Conservation (phyloP, 164 flowering plant genomes). For the Tetrastigma voinierianum region DNA sequence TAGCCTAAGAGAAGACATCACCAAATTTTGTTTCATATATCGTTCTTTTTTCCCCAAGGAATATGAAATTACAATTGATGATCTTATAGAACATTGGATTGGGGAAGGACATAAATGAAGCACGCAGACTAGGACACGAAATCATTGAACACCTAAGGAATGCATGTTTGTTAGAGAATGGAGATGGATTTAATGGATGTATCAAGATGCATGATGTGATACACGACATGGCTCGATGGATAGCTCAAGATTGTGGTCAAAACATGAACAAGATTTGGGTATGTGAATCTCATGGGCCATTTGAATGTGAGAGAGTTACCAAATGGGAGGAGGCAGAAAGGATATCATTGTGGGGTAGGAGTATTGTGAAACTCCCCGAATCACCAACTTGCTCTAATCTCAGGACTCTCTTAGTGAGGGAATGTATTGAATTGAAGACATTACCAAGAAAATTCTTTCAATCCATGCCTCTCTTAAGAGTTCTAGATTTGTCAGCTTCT, state of each 20-base stretch:
- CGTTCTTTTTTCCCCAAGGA: constrained; percentile 4
- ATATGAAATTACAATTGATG: neutral
- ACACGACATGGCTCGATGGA: constrained; percentile 21
- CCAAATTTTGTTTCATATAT: constrained; percentile 15
- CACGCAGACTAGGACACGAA: neutral
- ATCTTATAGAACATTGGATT: constrained; percentile 5
- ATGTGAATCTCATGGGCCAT: neutral
- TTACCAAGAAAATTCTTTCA: neutral
- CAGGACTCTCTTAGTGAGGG: constrained; percentile 1
- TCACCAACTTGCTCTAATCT: neutral
- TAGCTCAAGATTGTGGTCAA: neutral
- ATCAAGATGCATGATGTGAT: constrained; percentile 18
- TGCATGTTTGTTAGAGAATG: constrained; percentile 6
- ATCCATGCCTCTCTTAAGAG: neutral
- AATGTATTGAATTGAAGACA: neutral
- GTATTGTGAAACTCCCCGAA: neutral
- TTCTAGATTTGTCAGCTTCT: constrained; percentile 9
- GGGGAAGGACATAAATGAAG: neutral
- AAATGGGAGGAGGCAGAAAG: neutral
- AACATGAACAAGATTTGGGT: neutral
- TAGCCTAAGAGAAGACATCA: neutral
- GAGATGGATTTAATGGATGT: neutral
- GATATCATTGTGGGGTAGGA: neutral
- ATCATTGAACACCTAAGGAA: constrained; percentile 4
- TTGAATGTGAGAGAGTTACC: too few species aligned